Evolutionary conservation across 371 early-diverging fungal genomes (phyloP).

Genomic region (Conidiobolus incongruus): DNA sequence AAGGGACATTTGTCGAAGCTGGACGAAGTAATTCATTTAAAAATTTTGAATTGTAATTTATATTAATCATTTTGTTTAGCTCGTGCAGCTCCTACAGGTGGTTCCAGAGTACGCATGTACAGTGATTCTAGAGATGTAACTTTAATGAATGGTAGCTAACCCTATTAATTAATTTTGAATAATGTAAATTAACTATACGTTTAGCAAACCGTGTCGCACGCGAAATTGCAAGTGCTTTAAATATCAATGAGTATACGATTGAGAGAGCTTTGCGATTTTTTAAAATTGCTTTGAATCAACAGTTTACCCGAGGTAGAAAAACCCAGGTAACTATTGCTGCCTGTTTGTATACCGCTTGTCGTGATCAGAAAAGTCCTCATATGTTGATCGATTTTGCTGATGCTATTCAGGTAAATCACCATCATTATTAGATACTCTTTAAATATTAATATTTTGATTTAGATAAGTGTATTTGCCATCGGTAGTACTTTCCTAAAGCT

Average conservation of each 20-base stretch:
- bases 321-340: slow-evolving; percentile 75
- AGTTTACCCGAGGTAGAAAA: slow-evolving; percentile 85
- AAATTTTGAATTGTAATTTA: no score
- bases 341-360: slow-evolving; percentile 92
- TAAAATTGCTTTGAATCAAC: slow-evolving; percentile 73
- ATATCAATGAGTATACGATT: slow-evolving; percentile 49
- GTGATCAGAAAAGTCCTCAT: slow-evolving; percentile 71
- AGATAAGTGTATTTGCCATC: slow-evolving; percentile 79
- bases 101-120: slow-evolving; percentile 7
- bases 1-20: slow-evolving; percentile 51
- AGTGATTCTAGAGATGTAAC: slow-evolving; percentile 7
- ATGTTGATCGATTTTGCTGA: slow-evolving; percentile 98
- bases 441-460: slow-evolving; percentile 2
- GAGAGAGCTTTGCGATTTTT: slow-evolving; percentile 84
- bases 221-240: slow-evolving; percentile 36
- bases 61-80: no score
- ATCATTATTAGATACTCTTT: background rate
- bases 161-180: background rate
- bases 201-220: slow-evolving; percentile 32
- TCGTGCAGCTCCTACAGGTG: no score
- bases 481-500: slow-evolving; percentile 85
- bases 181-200: slow-evolving; percentile 16
- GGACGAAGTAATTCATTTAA: slow-evolving; percentile 13
- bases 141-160: slow-evolving; percentile 8
- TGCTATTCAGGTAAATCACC: slow-evolving; percentile 31